Conservation (phyloP, 768 basidiomycete species). For the Suillus weaverae region DNA sequence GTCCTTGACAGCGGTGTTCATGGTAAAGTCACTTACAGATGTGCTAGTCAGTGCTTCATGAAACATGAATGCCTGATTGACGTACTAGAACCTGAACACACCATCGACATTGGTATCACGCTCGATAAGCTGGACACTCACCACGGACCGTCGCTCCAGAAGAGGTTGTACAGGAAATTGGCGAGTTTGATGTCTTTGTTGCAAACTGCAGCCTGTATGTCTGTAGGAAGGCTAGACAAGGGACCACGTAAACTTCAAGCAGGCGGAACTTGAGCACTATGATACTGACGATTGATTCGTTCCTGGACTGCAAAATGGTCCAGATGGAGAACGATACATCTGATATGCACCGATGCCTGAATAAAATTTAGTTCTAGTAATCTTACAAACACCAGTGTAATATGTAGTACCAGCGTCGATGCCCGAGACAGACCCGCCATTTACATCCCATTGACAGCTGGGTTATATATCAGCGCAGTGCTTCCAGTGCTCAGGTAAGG, state of each 20-base stretch:
- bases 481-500: not conserved
- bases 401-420: conserved; percentile 18
- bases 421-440: conserved; percentile 10
- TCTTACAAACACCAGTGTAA: not conserved
- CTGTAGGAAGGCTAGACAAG: conserved; percentile 20
- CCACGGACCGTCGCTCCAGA: conserved; percentile 23
- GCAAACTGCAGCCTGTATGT: conserved; percentile 23
- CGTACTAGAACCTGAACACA: conserved; percentile 17
- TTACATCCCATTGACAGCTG: conserved; percentile 25
- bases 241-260: not conserved
- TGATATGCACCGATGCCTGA: conserved; percentile 11
- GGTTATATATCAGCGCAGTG: not conserved
- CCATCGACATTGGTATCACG: not conserved
- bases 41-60: not conserved
- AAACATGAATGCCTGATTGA: not conserved
- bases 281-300: conserved; percentile 22
- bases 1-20: conserved; percentile 16
- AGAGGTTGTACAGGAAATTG: conserved; percentile 20
- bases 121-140: conserved; percentile 5
- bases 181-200: conserved; percentile 22
- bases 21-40: conserved; percentile 20
- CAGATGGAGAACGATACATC: conserved; percentile 12
- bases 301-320: conserved; percentile 18
- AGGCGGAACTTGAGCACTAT: not conserved
- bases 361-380: conserved; percentile 9